Conservation (phyloP, 2,329 filamentous ascomycete species). For the Neophaeococcomyces aloes region DNA sequence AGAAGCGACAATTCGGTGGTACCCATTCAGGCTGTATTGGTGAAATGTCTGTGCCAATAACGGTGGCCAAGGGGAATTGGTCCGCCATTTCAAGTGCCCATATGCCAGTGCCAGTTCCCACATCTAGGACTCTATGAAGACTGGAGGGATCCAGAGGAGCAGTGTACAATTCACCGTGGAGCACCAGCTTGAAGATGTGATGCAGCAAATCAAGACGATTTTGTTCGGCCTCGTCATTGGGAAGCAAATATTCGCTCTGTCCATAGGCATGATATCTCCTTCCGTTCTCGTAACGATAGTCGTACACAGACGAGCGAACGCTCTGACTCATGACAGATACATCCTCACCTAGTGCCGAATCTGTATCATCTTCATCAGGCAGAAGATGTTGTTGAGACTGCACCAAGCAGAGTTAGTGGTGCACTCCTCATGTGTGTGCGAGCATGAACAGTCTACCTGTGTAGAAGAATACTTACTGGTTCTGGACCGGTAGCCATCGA, state of each 20-base stretch:
- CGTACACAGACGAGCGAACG: conserved; percentile 22
- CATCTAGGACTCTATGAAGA: conserved; percentile 25
- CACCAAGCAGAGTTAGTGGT: neutral
- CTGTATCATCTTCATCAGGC: conserved; percentile 3
- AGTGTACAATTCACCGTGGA: conserved; percentile 23
- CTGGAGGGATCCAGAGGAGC: conserved; percentile 21
- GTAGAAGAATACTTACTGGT: too few relatives aligned
- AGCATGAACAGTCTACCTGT: too few relatives aligned
- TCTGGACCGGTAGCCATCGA: too few relatives aligned
- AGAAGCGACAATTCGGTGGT: conserved; percentile 25
- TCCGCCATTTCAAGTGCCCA: conserved; percentile 31
- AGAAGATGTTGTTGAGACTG: neutral
- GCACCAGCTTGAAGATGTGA: conserved; percentile 24
- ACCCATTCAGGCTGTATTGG: conserved; percentile 16
- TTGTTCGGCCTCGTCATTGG: conserved; percentile 15
- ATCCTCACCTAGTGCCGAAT: conserved; percentile 11
- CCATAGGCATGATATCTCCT: conserved; percentile 26
- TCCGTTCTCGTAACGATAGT: conserved; percentile 26
- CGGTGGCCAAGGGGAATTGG: conserved; percentile 10
- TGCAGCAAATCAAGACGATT: conserved; percentile 13
- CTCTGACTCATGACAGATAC: conserved; percentile 20
- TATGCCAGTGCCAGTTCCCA: conserved; percentile 30
- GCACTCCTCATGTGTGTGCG: too few relatives aligned
- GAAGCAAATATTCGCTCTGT: conserved; percentile 19
- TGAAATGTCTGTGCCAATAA: conserved; percentile 36